Conservation (phyloP, 2,329 filamentous ascomycete genomes). For the Colletotrichum musae region DNA sequence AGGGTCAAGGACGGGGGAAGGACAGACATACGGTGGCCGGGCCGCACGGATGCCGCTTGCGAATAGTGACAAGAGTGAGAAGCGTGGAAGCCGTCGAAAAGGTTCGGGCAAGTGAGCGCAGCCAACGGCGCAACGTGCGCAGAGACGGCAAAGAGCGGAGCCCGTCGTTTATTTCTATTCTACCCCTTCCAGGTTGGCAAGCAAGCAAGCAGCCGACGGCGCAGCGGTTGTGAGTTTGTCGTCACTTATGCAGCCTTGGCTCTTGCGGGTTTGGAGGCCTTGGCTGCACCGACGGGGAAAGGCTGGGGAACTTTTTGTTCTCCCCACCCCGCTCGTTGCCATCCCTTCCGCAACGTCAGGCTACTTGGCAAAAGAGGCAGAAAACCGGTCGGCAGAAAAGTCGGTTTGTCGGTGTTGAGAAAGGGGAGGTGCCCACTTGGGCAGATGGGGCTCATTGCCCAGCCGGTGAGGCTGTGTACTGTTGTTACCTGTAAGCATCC, state of each 20-base stretch:
- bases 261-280: slow-evolving; percentile 20
- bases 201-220: background rate
- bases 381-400: too few species aligned
- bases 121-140: slow-evolving; percentile 20
- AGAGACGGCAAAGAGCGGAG: slow-evolving; percentile 23
- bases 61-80: too few species aligned
- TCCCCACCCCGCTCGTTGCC: slow-evolving; percentile 9
- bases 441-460: slow-evolving; percentile 18
- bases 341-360: slow-evolving; percentile 13
- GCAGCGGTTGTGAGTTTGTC: slow-evolving; percentile 1
- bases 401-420: slow-evolving; percentile 5
- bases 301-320: slow-evolving; percentile 30
- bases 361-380: slow-evolving; percentile 6
- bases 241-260: slow-evolving; percentile 12
- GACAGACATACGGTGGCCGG: too few species aligned
- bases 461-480: slow-evolving; percentile 28
- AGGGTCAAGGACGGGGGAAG: background rate
- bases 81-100: background rate
- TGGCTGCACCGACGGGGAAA: slow-evolving; percentile 30
- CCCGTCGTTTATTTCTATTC: slow-evolving; percentile 23
- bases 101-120: slow-evolving; percentile 21
- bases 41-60: background rate
- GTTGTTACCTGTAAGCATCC: slow-evolving; percentile 1
- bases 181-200: slow-evolving; percentile 25
- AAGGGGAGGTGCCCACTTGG: slow-evolving; percentile 26